Evolutionary conservation across 768 basidiomycete genomes (phyloP), one percentile per base, ranked within the genome.

Genomic region (Symmetrospora coprosmae): DNA sequence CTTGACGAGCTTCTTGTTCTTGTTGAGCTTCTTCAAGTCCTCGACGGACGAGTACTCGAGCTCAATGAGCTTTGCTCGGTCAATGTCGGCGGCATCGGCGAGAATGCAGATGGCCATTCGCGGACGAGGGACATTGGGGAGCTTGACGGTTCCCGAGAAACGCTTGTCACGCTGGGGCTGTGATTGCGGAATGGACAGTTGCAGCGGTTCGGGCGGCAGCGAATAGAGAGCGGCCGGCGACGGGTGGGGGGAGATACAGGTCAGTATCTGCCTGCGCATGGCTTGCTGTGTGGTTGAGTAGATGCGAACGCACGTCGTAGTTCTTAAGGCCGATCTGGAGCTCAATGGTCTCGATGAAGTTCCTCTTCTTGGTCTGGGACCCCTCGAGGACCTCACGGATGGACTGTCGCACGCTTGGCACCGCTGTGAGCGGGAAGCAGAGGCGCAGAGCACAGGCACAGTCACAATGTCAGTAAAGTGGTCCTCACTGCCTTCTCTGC

Each of bases 61-160:
- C 70, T 90, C 87, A 64, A 94, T 91, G 75, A 89, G 86, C 79
- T 96, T 96, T 52, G 90, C 90, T 72, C 89, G 84, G 76, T 99
- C 94, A 73, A 97, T 94, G 76, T 99, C 94, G 72, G 84, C 84
- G 27, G 92, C 94, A 76, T 99, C 94, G 61, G 92, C 94, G 67
- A 99, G 87, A 80, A 97, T 96, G 81, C 94, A 97, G 73, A 99
- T 84, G 68, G 86, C 86, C 92, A 97, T 96, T 78, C 94, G 86
- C 55, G 94, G 94, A 67, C 94, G 88, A 71, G 94, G 94, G 69
- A 97, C 83, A 74, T 94, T 81, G 70, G 92, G 94, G 45, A 97
- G 81, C 90, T 91, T 92, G 77, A 92, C 88, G 50, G 89, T 94
- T 71, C 89, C 89, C 66, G 88, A 91, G 86, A 99, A 97, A 88